A percentile compares a stretch with the other conserved stretches of the same genome.
phyloP scores from a whole-genome alignment of 2,329 filamentous ascomycete genomes.

The Phoma sp. region DNA sequence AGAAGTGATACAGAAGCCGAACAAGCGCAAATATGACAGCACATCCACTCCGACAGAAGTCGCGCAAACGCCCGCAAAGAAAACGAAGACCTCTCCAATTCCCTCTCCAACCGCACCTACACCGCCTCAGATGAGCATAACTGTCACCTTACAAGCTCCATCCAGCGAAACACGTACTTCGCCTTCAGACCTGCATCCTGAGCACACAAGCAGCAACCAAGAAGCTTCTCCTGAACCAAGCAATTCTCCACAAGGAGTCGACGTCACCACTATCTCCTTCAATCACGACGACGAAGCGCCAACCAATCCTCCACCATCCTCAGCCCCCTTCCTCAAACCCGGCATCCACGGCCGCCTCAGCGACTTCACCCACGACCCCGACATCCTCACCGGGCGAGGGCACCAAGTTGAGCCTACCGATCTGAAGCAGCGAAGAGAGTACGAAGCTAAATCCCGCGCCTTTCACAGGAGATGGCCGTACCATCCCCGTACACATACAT shows the following conservation, averaged over 20 bases:
- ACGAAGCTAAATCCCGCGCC: not conserved
- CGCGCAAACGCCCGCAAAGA: constrained; percentile 19
- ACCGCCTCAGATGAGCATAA: not conserved
- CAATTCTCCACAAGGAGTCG: too few relatives aligned
- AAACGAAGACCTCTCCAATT: not conserved
- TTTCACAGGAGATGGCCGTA: not conserved
- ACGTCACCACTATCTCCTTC: too few relatives aligned
- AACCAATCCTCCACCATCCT: too few relatives aligned
- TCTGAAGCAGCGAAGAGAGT: not conserved
- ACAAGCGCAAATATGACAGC: constrained; percentile 18
- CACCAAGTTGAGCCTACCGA: constrained; percentile 31
- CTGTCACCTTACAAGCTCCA: not conserved
- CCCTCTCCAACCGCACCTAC: not conserved
- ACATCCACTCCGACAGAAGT: not conserved
- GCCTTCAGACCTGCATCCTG: not conserved
- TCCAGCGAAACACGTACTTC: not conserved
- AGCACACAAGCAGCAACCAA: not conserved
- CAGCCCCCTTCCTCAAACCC: constrained; percentile 25
- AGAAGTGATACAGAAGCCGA: not conserved
- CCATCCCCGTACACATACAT: not conserved
- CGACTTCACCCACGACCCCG: constrained; percentile 26
- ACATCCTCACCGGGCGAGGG: constrained; percentile 27
- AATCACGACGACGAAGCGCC: too few relatives aligned
- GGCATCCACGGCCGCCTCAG: constrained; percentile 31
- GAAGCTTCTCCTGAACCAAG: too few relatives aligned